Percentiles rank a stretch among this genome's conserved stretches.
Conservation (phyloP, 2,329 filamentous ascomycete genomes). For the Trichothecium roseum region DNA sequence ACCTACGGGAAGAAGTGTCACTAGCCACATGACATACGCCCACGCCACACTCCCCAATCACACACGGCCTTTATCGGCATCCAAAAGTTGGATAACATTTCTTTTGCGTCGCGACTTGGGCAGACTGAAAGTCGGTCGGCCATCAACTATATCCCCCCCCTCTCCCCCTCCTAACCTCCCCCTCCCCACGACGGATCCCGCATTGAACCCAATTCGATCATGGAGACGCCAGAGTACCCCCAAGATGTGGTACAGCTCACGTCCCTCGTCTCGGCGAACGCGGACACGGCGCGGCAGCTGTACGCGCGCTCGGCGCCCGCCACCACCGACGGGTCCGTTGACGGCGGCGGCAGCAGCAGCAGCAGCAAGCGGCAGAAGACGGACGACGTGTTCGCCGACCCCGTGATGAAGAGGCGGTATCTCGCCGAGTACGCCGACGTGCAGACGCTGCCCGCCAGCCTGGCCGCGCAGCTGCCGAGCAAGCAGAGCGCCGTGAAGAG, state of each 20-base stretch:
- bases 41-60: neutral
- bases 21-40: too few species aligned
- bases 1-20: too few species aligned
- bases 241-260: conserved; percentile 22
- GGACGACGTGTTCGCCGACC: conserved; percentile 22
- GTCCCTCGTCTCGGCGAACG: conserved; percentile 23
- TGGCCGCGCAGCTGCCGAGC: conserved; percentile 69
- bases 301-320: conserved; percentile 14
- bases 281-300: conserved; percentile 18
- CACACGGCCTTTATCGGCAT: conserved; percentile 10
- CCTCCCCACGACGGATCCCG: neutral
- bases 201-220: conserved; percentile 9
- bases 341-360: conserved; percentile 12
- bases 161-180: conserved; percentile 10
- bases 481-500: conserved; percentile 30
- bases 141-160: too few species aligned
- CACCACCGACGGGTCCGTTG: conserved; percentile 6
- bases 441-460: conserved; percentile 62
- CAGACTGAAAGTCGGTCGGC: too few species aligned
- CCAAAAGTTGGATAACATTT: neutral
- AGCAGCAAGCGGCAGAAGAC: conserved; percentile 30
- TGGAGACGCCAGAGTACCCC: conserved; percentile 22
- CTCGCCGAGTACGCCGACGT: conserved; percentile 69
- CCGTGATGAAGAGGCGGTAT: conserved; percentile 38
- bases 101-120: conserved; percentile 11